Evolutionary conservation across 139 green algal genomes (phyloP), one percentile per base, ranked within the genome.

Genomic region (Dunaliella primolecta): DNA sequence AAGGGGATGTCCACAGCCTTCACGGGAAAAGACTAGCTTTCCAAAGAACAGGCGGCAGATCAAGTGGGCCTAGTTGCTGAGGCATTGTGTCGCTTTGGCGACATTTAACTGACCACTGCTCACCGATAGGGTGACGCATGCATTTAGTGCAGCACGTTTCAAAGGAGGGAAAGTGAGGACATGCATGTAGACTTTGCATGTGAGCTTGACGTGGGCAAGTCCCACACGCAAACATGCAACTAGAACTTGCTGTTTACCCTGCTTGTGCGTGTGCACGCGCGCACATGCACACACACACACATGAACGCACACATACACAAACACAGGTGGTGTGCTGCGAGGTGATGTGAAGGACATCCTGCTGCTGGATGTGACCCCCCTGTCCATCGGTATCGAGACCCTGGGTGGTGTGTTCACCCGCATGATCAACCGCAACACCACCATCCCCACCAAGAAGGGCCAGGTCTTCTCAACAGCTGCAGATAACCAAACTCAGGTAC

Each of bases 381-480:
- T 99, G 83, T 98, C 94, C 0, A 92, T 99, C 84, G 97, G 97
- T 56, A 99, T 99, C 89, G 97, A 99, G 93, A 99, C 97, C 0
- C 94, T 99, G 81, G 97, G 97, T 31, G 97, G 97, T 71, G 97
- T 99, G 31, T 98, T 99, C 92, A 99, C 97, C 1, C 94, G 96
- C 81, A 97, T 99, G 87, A 99, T 99, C 91, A 93, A 91, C 80
- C 92, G 97, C 89, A 99, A 99, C 95, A 99, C 97, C 81, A 99
- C 97, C 88, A 98, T 99, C 88, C 97, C 97, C 36, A 99, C 97
- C 83, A 99, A 99, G 93, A 99, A 99, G 94, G 84, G 82, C 83
- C 95, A 98, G 91, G 93, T 96, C 36, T 99, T 98, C 91, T 98
- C 94, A 84, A 99, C 96, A 46, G 96, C 96, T 2, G 95, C 96